Evolutionary conservation across 805 yeast genomes (phyloP), one percentile per base, ranked within the genome.

Genomic region (Ascoidea rubescens): DNA sequence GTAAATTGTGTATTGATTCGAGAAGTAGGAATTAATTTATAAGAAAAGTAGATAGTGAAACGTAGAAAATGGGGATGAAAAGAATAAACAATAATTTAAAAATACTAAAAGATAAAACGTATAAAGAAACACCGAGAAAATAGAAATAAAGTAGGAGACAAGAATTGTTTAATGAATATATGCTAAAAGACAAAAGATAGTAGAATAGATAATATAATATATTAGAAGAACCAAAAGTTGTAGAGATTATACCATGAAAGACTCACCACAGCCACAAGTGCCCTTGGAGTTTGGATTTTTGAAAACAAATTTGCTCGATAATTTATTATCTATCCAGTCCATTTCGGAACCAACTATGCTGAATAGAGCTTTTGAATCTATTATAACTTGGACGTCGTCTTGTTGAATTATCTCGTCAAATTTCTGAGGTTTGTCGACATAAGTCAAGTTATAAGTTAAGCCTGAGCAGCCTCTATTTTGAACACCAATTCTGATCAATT

Each of bases 211-310:
- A 21, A 21, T 21, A 21, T 46, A 46, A 46, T 17, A 46, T 2
- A 17, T 16, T 12, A 46, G 17, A 12, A 12, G 16, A 46, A 46
- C 14, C 45, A 49, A 42, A 21, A 21, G 28, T 3, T 2, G 33
- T 42, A 45, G 37, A 42, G n/a, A 16, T 63, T 70, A 90, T 6
- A 91, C 96, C 96, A 90, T 93, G 67, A 93, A 93, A 5, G 96
- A 87, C 71, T 93, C 99, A 52, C 99, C 99, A 67, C 99, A 93
- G 10, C 99, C 99, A 69, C 99, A 93, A 50, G 96, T 87, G 37
- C 98, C 99, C 71, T 91, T 93, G 45, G 96, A 85, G 69, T 93
- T 93, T 56, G 99, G 99, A 67, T 93, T 93, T 64, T 77, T 84
- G 74, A 93, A 93, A 17, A 93, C 88, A 65, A 93, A 93, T 62